Percentiles rank a stretch among this genome's conserved stretches.
Conservation (phyloP, 2,329 filamentous ascomycete species). For the Penicillium sp. region DNA sequence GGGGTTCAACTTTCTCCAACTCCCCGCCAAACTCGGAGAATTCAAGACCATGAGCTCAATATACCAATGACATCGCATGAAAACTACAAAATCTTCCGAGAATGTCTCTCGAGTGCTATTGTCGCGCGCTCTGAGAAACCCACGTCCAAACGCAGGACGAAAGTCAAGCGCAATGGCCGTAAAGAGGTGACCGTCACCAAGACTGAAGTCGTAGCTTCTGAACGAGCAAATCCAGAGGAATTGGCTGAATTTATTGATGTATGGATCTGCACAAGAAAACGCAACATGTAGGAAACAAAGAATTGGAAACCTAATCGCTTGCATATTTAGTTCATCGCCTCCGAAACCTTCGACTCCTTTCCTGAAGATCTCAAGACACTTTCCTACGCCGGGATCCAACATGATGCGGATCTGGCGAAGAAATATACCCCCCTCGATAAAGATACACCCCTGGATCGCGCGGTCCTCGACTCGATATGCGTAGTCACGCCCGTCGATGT, state of each 20-base stretch:
- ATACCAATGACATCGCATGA: conserved; percentile 28
- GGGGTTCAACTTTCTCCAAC: neutral
- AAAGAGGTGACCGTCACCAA: conserved; percentile 8
- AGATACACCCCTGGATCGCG: conserved; percentile 53
- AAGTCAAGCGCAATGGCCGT: conserved; percentile 18
- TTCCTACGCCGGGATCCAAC: conserved; percentile 58
- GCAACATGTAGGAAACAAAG: neutral
- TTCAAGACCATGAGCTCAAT: neutral
- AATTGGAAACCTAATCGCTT: neutral
- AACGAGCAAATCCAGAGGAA: conserved; percentile 59
- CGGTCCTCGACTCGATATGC: conserved; percentile 54
- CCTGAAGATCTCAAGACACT: conserved; percentile 62
- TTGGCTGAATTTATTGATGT: conserved; percentile 76
- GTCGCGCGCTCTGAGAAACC: conserved; percentile 61
- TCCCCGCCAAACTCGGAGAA: neutral
- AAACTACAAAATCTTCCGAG: conserved; percentile 71
- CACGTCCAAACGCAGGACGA: conserved; percentile 28
- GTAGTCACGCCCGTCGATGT: conserved; percentile 60
- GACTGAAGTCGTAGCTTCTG: conserved; percentile 7
- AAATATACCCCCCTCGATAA: conserved; percentile 48
- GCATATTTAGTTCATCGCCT: conserved; percentile 62
- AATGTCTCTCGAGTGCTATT: conserved; percentile 69
- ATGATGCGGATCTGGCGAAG: conserved; percentile 51
- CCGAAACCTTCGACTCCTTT: conserved; percentile 66
- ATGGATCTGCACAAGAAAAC: conserved; percentile 11